Percentiles rank a stretch among this genome's conserved stretches.
Evolutionary conservation across 495 filamentous ascomycete species (phyloP).

Genomic region (Terfezia boudieri): DNA sequence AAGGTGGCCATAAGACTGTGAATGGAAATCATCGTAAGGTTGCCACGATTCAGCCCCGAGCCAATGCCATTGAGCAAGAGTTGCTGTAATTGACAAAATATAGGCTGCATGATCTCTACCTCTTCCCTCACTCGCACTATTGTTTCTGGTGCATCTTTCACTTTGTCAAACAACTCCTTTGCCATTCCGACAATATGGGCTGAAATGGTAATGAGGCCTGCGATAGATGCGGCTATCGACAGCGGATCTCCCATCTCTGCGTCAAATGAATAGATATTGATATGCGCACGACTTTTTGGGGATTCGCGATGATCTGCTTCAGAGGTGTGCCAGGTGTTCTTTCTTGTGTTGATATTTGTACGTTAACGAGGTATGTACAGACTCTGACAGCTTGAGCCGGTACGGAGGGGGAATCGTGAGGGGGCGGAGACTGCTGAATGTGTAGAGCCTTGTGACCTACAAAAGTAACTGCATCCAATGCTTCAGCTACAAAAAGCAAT

Average conservation of each 20-base stretch:
- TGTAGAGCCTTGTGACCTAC: too few relatives aligned
- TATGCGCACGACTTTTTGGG: too few relatives aligned
- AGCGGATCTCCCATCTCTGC: neutral
- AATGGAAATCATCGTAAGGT: neutral
- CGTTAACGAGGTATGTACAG: too few relatives aligned
- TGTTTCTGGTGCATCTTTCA: neutral
- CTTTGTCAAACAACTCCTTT: neutral
- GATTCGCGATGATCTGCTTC: too few relatives aligned
- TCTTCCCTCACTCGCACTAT: neutral
- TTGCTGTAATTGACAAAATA: neutral
- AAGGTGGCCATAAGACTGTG: neutral
- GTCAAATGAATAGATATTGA: too few relatives aligned
- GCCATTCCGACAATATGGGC: neutral
- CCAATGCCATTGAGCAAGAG: neutral
- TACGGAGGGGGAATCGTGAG: too few relatives aligned
- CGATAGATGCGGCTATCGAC: neutral
- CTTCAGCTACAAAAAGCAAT: too few relatives aligned
- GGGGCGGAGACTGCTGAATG: too few relatives aligned
- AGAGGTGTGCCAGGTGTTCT: too few relatives aligned
- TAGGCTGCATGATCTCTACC: neutral
- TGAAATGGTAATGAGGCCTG: neutral
- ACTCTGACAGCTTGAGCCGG: too few relatives aligned
- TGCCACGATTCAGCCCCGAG: neutral
- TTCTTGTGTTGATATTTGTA: too few relatives aligned
- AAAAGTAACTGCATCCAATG: too few relatives aligned